Conservation (phyloP, 1,284 basidiomycete species). For the Acaromyces ingoldii region DNA sequence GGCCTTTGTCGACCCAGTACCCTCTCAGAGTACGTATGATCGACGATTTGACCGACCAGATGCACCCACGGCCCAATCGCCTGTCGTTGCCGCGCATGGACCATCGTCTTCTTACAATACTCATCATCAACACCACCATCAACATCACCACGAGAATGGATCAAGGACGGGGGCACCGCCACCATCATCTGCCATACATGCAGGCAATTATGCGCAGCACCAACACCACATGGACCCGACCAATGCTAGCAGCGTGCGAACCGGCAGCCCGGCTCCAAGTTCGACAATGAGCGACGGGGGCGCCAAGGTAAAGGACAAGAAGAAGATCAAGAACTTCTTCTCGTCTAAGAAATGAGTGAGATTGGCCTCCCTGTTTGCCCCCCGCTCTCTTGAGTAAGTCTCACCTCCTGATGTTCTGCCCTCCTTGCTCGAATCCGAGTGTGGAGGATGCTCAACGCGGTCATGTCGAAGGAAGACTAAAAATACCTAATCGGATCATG, state of each 20-base stretch:
- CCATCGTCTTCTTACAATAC: neutral
- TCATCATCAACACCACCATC: conserved; percentile 1
- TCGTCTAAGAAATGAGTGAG: conserved; percentile 35
- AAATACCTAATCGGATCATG: no score
- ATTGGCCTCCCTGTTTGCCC: no score
- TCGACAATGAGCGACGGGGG: conserved; percentile 14
- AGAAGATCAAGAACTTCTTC: conserved; percentile 29
- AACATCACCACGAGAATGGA: neutral
- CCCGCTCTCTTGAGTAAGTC: no score
- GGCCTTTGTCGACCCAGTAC: neutral
- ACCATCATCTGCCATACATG: neutral
- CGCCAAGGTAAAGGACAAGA: conserved; percentile 22
- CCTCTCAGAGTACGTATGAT: neutral
- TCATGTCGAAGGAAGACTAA: no score
- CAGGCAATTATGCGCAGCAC: no score
- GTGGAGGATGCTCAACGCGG: no score
- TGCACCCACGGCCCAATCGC: neutral
- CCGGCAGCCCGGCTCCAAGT: conserved; percentile 16
- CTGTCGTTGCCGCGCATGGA: neutral
- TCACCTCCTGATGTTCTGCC: no score
- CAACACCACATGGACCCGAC: no score
- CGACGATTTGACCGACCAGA: neutral
- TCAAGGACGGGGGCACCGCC: neutral
- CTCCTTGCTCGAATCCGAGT: no score
- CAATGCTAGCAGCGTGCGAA: no score